Evolutionary conservation across 495 filamentous ascomycete genomes (phyloP).

Genomic region (Talaromyces borbonicus): DNA sequence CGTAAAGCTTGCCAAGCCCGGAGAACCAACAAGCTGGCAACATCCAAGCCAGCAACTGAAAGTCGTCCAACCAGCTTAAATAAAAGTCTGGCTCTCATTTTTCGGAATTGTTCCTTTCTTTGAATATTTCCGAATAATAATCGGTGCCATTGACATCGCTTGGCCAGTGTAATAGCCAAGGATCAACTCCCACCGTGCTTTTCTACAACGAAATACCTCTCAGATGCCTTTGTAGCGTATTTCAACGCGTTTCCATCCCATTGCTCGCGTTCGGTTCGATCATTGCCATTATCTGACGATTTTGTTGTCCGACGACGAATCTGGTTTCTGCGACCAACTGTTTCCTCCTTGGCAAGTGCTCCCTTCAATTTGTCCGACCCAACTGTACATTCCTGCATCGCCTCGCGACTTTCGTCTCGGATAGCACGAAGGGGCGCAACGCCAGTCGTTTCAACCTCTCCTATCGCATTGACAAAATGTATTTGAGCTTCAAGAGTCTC

Average conservation of each 20-base stretch:
- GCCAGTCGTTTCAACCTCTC: constrained; percentile 61
- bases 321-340: constrained; percentile 39
- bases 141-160: too few species aligned
- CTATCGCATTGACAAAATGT: constrained; percentile 77
- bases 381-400: constrained; percentile 43
- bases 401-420: constrained; percentile 63
- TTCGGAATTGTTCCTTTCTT: too few species aligned
- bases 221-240: constrained; percentile 53
- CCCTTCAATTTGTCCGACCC: constrained; percentile 40
- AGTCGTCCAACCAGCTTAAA: too few species aligned
- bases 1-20: not conserved
- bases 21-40: not conserved
- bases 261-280: constrained; percentile 25
- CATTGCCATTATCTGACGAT: constrained; percentile 15
- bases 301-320: constrained; percentile 27
- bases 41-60: too few species aligned
- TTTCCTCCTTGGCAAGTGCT: constrained; percentile 42
- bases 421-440: constrained; percentile 67
- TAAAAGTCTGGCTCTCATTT: too few species aligned
- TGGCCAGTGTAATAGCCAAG: too few species aligned
- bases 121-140: too few species aligned
- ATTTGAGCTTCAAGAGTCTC: constrained; percentile 71
- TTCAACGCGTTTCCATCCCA: constrained; percentile 61
- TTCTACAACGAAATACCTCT: constrained; percentile 73
- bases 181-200: constrained; percentile 31